Percentiles rank a stretch among this genome's conserved stretches.
Evolutionary conservation across 2,329 filamentous ascomycete genomes (phyloP).

Genomic region (Mariannaea elegans): DNA sequence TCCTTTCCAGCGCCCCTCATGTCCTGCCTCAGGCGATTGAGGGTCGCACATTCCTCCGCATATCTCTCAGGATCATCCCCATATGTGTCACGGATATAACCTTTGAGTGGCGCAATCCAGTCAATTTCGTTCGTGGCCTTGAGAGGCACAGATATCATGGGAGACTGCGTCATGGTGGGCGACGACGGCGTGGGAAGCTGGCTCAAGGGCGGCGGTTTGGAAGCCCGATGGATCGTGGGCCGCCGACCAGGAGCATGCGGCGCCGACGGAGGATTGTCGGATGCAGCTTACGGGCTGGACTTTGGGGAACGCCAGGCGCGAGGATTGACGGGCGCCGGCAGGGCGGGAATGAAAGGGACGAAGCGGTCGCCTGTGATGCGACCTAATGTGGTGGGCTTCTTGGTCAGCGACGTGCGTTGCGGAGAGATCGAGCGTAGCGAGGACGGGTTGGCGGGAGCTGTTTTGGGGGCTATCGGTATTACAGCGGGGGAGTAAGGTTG

Average conservation of each 20-base stretch:
- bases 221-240: constrained; percentile 21
- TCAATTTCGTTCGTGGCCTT: constrained; percentile 98
- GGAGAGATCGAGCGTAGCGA: constrained; percentile 23
- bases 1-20: constrained; percentile 98
- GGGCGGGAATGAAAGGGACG: constrained; percentile 25
- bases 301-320: constrained; percentile 4
- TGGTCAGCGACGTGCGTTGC: constrained; percentile 25
- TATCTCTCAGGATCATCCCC: constrained; percentile 97
- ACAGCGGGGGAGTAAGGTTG: constrained; percentile 20
- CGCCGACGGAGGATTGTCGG: constrained; percentile 23
- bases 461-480: constrained; percentile 41
- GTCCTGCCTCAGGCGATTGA: constrained; percentile 95
- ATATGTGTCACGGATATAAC: constrained; percentile 92
- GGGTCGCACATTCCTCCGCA: constrained; percentile 90
- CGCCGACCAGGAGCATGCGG: constrained; percentile 32
- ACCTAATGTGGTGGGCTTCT: constrained; percentile 37
- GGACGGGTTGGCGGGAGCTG: constrained; percentile 32
- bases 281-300: constrained; percentile 18
- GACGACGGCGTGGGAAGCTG: constrained; percentile 22
- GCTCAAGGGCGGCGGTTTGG: constrained; percentile 24
- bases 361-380: constrained; percentile 44
- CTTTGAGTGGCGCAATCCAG: constrained; percentile 92
- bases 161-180: constrained; percentile 77
- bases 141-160: constrained; percentile 94
- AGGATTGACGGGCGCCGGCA: constrained; percentile 21